These are phyloP conservation scores for Sordaria brevicollis DNA, from an alignment of 495 filamentous ascomycete genomes.

Conservation along the genomic window DNA sequence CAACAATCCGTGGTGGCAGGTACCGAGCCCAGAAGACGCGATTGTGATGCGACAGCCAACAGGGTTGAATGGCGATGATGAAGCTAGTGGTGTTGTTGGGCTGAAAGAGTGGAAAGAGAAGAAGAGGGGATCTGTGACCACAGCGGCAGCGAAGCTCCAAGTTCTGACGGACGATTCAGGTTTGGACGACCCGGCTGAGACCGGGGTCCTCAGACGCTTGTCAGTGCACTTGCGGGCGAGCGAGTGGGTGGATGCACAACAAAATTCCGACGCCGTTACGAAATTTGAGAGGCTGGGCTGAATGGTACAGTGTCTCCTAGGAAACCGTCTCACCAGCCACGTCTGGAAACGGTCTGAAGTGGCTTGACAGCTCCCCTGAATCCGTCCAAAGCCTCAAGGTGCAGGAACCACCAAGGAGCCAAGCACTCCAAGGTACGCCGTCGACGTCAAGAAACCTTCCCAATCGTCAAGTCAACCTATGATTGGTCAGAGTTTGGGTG, in stretches of 20 bases:
- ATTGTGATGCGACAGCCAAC: constrained; percentile 13
- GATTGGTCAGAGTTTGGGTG: not conserved
- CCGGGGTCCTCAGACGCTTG: not conserved
- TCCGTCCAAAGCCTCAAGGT: not conserved
- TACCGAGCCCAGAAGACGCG: not conserved
- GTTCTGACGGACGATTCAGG: not conserved
- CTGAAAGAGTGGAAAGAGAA: constrained; percentile 4
- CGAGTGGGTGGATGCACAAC: not conserved
- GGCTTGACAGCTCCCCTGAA: not conserved
- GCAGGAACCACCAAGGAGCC: not conserved
- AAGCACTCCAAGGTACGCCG: not conserved
- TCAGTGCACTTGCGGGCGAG: constrained; percentile 1
- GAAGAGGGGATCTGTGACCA: constrained; percentile 1
- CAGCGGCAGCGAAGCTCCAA: not conserved
- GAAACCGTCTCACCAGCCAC: constrained; percentile 16
- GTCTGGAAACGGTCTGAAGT: not conserved
- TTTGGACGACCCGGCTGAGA: not conserved
- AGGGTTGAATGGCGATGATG: constrained; percentile 10
- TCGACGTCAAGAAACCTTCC: not conserved
- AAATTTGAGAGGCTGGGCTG: constrained; percentile 26
- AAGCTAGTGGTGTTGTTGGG: constrained; percentile 1
- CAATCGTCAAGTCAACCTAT: not conserved
- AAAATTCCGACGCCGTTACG: constrained; percentile 1
- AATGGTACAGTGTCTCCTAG: no score
- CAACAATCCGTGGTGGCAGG: not conserved